A percentile compares a stretch with the other conserved stretches of the same genome.
Evolutionary conservation across 1,284 basidiomycete genomes (phyloP).

Genomic region (Rugosomyces carneus): DNA sequence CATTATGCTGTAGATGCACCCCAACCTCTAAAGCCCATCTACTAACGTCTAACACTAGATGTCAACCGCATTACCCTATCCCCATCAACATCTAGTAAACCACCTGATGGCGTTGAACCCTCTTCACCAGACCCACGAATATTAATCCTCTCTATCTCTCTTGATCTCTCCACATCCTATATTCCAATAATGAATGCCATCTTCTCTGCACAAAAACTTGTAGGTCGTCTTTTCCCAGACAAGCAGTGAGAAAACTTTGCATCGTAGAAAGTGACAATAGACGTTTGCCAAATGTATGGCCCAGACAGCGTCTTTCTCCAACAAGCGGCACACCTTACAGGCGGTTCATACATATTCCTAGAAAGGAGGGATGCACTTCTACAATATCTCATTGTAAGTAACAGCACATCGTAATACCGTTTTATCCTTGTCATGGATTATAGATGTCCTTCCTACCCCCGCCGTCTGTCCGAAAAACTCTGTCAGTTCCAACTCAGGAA

Average conservation of each 20-base stretch:
- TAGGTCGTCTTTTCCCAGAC: conserved; percentile 29
- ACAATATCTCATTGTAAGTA: conserved; percentile 78
- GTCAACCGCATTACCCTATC: conserved; percentile 71
- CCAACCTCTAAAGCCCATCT: conserved; percentile 1
- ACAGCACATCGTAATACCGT: conserved; percentile 3
- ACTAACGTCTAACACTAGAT: conserved; percentile 42
- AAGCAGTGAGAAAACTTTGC: conserved; percentile 3
- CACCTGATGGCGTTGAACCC: conserved; percentile 29
- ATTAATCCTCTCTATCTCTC: conserved; percentile 88
- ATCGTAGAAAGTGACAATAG: conserved; percentile 85
- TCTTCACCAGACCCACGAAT: conserved; percentile 74
- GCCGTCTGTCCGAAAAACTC: conserved; percentile 67
- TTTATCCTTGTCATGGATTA: conserved; percentile 3
- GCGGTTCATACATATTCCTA: conserved; percentile 87
- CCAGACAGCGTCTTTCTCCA: conserved; percentile 94
- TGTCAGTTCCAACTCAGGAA: conserved; percentile 89
- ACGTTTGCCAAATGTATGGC: conserved; percentile 90
- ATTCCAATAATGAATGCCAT: conserved; percentile 99
- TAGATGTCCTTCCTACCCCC: conserved; percentile 92
- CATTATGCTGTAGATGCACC: conserved; percentile 72
- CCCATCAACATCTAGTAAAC: conserved; percentile 26
- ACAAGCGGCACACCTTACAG: conserved; percentile 93
- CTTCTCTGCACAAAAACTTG: conserved; percentile 96
- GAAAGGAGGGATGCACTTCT: conserved; percentile 77
- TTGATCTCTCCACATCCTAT: conserved; percentile 82